Evolutionary conservation across 805 yeast genomes (phyloP), one percentile per base, ranked within the genome.

Genomic region (Yamadazyma tumulicola): DNA sequence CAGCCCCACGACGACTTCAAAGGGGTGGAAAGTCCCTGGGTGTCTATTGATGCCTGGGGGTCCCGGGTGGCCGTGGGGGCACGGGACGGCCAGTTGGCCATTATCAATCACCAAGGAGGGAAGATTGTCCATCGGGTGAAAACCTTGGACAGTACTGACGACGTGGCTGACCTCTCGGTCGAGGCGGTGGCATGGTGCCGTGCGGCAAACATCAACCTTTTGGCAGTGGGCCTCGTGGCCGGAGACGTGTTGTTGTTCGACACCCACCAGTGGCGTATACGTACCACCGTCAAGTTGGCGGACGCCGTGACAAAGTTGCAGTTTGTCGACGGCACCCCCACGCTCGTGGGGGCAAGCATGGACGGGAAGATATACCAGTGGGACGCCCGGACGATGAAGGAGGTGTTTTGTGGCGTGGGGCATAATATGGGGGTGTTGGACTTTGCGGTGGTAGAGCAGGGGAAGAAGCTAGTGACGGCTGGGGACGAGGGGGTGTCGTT

Each of bases 401-500:
- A 77, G 50, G 60, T 82, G 39, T 84, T 82, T 64, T 81, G 73
- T 21, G 93, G 94, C 44, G 77, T 78, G 26, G 99, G 98, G 15
- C 98, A 93, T 58, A 84, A 83, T 59, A 85, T 85, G 84, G 97
- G 97, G 43, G 80, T 93, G 13, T 71, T 93, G 44, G 97, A 87
- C 50, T 91, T 93, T 54, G 79, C 82, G 13, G 53, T 81, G 27
- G 75, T 79, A 38, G 79, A 76, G 26, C 63, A 74, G 29, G 91
- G 87, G 18, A 70, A 73, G 33, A 79, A 81, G 55, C 52, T 93
- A 29, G 72, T 88, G 23, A 86, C 97, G 14, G 98, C 96, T 10
- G 97, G 97, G 45, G 98, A 93, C 57, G 98, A 93, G 59, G 96
- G 96, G 47, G 96, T 93, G 20, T 77, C 94, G 9, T 67, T 91